Base-by-base conservation (phyloP, 768 basidiomycete species). In the Ramaria rubella region DNA sequence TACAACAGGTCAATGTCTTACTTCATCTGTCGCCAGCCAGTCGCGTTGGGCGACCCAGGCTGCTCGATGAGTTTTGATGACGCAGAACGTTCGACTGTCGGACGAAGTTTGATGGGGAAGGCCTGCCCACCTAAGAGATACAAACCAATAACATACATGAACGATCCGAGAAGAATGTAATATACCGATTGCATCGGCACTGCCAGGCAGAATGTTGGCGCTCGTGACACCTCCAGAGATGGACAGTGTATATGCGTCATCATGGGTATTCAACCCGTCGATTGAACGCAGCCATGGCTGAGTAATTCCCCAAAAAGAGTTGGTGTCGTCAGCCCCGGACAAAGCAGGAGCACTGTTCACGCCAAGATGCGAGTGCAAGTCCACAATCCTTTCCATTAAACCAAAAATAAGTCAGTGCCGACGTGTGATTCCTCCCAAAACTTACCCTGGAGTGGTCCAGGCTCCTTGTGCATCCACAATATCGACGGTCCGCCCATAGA, bases 171-270 rank as follows among this genome's bases (percentile, higher is more conserved):
- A n/a, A n/a, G n/a, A n/a, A n/a, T n/a, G n/a, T n/a, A n/a, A 30
- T 14, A 12, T 36, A 81, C 82, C 83, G 45, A 87, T 84, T 12
- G 81, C 81, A 64, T 81, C 77, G 11, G 74, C 80, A 44, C 82
- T 86, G 0, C 89, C 90, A 4, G 91, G 91, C 1, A 93, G 74
- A 23, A 93, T 73, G 33, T 90, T 74, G 2, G 86, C 77, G 0
- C 87, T 86, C 0, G 90, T 92, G 15, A 92, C 78, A 9, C 92
- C 91, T 9, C 91, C 90, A 0, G 89, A 71, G 57, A 88, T 79
- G n/a, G 85, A 78, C 7, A 87, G 72, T 19, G 67, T 71, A 68
- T 85, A 90, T 0, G 87, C 77, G 17, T 81, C 78, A 66, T 93
- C 90, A 61, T 87, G 87, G 0, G 88, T 90, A 65, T 93, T 90